Evolutionary conservation across 2,329 filamentous ascomycete species (phyloP), one percentile per base, ranked within the genome.

Genomic region (Geosmithia morbida): DNA sequence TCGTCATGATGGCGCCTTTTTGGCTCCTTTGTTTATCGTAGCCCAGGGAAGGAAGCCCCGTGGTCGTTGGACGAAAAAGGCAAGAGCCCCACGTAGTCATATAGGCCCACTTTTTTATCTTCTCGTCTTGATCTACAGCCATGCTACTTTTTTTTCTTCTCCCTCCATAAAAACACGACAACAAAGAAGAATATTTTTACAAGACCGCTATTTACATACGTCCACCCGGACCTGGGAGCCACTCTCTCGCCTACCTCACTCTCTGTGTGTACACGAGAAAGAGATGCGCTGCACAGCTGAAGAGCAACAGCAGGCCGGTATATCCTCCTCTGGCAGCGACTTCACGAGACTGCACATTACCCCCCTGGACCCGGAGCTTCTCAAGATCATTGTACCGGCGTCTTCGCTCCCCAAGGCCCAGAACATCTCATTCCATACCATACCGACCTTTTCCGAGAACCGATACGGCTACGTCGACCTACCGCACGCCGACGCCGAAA

Each of bases 381-480:
- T 92, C 48, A 74, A 77, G 48, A 71, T 83, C 45, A 77, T 94
- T 50, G 64, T 98, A 44, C 80, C 86, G 19, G 70, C 81, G 1
- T 75, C 82, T 1, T 59, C 86, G 14, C 75, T 79, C 37, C 71
- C 79, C 14, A 69, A 70, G 43, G 87, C 86, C 18, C 79, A 79
- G 51, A 86, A 88, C 59, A 77, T 96, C 46, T 95, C 89, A n/a
- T 96, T 83, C 66, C 90, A 97, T 64, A 71, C 72, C 5, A 67
- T 96, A 54, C 77, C 87, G 59, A 89, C 89, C 1, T 95, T 94
- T 52, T 90, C 90, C 14, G 92, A 98, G 54, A 84, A 79, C 60
- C 82, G 78, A 47, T 98, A 87, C 78, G 92, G 90, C 48, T 98
- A 85, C 66, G 71, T 97, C 50, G 88, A 94, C 44, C 66, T 98